Conservation (phyloP, 768 basidiomycete genomes). For the Leccinum boreale region DNA sequence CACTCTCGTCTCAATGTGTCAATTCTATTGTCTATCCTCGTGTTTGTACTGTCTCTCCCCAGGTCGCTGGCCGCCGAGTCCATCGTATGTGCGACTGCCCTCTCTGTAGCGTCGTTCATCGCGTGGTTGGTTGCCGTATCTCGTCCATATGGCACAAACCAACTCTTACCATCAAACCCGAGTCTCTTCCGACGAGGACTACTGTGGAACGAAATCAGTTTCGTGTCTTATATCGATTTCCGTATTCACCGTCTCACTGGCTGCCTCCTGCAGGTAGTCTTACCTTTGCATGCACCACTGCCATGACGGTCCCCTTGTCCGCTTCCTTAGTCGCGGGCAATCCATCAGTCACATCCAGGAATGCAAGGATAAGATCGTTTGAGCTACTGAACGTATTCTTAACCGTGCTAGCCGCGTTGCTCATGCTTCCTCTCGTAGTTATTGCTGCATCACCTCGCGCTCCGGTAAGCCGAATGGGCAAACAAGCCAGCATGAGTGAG, state of each 20-base stretch:
- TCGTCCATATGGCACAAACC: constrained; percentile 51
- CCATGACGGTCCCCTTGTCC: constrained; percentile 64
- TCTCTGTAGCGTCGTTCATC: constrained; percentile 60
- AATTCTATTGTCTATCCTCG: constrained; percentile 37
- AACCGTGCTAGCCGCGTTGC: constrained; percentile 42
- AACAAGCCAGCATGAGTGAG: constrained; percentile 11
- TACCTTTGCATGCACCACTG: constrained; percentile 66
- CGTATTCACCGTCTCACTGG: constrained; percentile 1
- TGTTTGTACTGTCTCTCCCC: constrained; percentile 52
- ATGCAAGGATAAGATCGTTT: constrained; percentile 53
- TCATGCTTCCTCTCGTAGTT: constrained; percentile 58
- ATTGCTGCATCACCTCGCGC: constrained; percentile 45
- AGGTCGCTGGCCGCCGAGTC: constrained; percentile 53
- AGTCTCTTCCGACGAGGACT: constrained; percentile 42
- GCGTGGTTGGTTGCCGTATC: constrained; percentile 54
- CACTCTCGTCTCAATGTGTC: constrained; percentile 41
- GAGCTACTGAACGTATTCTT: constrained; percentile 52
- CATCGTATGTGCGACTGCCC: constrained; percentile 52
- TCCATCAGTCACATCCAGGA: constrained; percentile 32
- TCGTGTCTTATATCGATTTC: constrained; percentile 24
- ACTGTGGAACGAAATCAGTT: constrained; percentile 66
- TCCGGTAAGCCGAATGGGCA: constrained; percentile 36
- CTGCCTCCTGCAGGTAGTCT: constrained; percentile 39
- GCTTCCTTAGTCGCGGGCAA: constrained; percentile 48
- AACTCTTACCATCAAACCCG: constrained; percentile 32